phyloP scores from a whole-genome alignment of 176 grass and related monocot genomes.

The Elymus sibiricus region DNA sequence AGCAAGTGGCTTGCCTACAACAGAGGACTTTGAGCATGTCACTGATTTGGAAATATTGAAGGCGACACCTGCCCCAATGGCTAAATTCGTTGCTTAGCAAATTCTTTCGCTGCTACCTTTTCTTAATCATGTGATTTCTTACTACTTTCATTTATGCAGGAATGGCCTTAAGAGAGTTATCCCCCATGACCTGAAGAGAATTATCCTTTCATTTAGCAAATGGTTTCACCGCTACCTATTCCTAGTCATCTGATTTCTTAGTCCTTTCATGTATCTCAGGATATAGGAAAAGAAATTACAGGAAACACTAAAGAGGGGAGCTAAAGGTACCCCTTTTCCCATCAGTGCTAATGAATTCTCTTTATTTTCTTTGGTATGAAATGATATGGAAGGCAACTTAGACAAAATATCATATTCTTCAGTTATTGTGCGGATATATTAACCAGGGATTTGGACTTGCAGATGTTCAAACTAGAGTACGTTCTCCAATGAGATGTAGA shows the following conservation, averaged over 20 bases:
- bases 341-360: background rate
- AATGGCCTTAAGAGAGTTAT: constrained; percentile 33
- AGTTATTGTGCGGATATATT: background rate
- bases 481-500: constrained; percentile 70
- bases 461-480: constrained; percentile 99
- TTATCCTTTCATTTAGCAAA: no score
- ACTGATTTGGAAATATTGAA: constrained; percentile 29
- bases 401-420: background rate
- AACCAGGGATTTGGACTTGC: constrained; percentile 19
- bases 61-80: no score
- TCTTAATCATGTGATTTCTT: background rate
- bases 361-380: background rate
- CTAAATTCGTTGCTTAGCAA: no score
- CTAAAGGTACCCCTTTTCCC: constrained; percentile 29
- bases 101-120: no score
- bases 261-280: constrained; percentile 40
- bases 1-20: no score
- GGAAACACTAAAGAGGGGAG: constrained; percentile 64
- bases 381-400: background rate
- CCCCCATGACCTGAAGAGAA: constrained; percentile 64
- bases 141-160: constrained; percentile 25
- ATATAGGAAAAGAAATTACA: constrained; percentile 80
- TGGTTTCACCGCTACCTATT: no score
- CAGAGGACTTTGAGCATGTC: constrained; percentile 77
- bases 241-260: no score